Evolutionary conservation across 352 stramenopile genomes (phyloP), one percentile per base, ranked within the genome.

Genomic region (Globisporangium spinosum): DNA sequence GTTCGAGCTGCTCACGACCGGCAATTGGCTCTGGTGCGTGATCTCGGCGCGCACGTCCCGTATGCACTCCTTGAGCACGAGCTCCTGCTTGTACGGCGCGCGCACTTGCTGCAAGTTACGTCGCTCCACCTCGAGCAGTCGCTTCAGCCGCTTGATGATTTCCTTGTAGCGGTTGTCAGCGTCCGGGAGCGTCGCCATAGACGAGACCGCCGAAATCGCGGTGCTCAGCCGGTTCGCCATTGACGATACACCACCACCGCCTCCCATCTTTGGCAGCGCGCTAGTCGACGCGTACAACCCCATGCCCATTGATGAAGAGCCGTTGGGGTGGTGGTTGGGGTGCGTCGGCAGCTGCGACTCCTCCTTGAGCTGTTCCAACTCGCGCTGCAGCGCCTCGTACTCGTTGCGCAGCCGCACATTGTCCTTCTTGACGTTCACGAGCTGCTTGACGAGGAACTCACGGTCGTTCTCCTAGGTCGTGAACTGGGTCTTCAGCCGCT

Each of bases 381-480:
- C 76, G 40, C 78, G 70, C 29, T 83, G 85, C 43, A 88, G 60
- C 15, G 63, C 61, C 3, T 92, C 83, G 29, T 84, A 67, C 57
- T 90, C 84, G 63, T 83, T 76, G 47, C 89, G 74, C 2, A 97
- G 69, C 15, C 83, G 78, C 35, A 88, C 86, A 47, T 97, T 97
- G 63, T 98, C 93, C 70, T 98, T 97, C 73, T 97, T 97, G 38
- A 95, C 87, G 3, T 76, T 85, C 34, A 98, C 93, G 20, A 98
- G 87, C 72, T 98, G 89, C 69, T 91, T 91, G 17, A 98, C 89
- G 25, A 98, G 85, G 56, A 97, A 98, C 67, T 98, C 89, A n/a
- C 93, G 81, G 76, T 98, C 93, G 66, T 98, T 94, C 65, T 98
- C 90, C 73, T 98, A 90, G 10, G 82, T 95, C 59, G 93, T 91